Percentiles rank a stretch among this genome's conserved stretches.
Evolutionary conservation across 345 rosid species (phyloP).

Genomic region (Populus ilicifolia): DNA sequence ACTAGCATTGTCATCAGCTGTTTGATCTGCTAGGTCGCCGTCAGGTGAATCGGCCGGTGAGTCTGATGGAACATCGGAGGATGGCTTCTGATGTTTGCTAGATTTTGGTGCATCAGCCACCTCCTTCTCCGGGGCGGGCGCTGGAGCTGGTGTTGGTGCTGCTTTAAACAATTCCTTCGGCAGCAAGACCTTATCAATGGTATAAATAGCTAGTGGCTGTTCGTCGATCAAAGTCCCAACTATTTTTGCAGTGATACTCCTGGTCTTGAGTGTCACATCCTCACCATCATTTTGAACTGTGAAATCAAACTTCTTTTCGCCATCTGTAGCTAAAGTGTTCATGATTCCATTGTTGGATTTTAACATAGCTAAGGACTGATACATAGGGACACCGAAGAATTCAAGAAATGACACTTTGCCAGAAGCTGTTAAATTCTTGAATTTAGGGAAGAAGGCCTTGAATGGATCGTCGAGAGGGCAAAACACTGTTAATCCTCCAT

Average conservation of each 20-base stretch:
- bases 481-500: constrained; percentile 93
- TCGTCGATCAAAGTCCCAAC: constrained; percentile 64
- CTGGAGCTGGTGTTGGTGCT: constrained; percentile 58
- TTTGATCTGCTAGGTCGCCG: constrained; percentile 37
- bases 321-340: constrained; percentile 93
- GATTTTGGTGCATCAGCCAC: constrained; percentile 64
- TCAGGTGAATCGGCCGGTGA: constrained; percentile 72
- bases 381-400: constrained; percentile 68
- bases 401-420: constrained; percentile 66
- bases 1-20: constrained; percentile 54
- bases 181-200: constrained; percentile 62
- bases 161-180: constrained; percentile 75
- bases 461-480: constrained; percentile 88
- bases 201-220: constrained; percentile 74
- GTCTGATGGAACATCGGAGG: constrained; percentile 43
- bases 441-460: constrained; percentile 74
- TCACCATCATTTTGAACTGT: constrained; percentile 83
- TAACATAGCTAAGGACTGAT: constrained; percentile 67
- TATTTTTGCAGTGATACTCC: constrained; percentile 60
- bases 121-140: constrained; percentile 56
- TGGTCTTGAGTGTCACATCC: constrained; percentile 67
- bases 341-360: constrained; percentile 77
- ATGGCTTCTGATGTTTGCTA: constrained; percentile 25
- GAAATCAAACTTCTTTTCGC: constrained; percentile 69
- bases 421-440: constrained; percentile 71